Evolutionary conservation across 2,329 filamentous ascomycete genomes (phyloP), one percentile per base, ranked within the genome.

Genomic region (Talaromyces verruculosus): DNA sequence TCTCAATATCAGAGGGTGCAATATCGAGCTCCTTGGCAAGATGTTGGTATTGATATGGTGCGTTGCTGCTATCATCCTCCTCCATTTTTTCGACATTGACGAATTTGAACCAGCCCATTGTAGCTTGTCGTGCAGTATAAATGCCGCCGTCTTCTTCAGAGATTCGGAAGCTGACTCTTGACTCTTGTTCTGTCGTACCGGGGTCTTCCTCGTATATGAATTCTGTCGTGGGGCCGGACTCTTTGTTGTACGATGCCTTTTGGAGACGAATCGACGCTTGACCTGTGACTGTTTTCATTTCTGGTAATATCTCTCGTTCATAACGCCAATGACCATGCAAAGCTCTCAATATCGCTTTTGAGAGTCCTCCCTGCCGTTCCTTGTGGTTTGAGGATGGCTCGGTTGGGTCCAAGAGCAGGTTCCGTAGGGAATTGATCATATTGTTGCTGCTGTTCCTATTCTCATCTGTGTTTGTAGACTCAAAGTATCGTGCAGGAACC

Each of bases 321-420:
- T 59, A 49, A 1, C 22, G 19, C 66, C 66, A 66, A 22, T 37
- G 17, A 7, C 66, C 66, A 35, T 65, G 63, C 59, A 67, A 22
- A 11, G 60, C 66, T 33, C 60, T 47, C 30, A 66, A 61, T n/a
- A 67, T 43, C 2, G 64, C 45, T 5, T 66, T 65, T 17, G 41
- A 62, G 13, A 58, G 33, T 4, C 61, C 59, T 28, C 37, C 17
- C 37, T 57, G 57, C 13, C 57, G 61, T 49, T 55, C 43, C 25
- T 17, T 39, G 22, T 63, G 39, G 5, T 33, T 43, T 1, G 57
- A 30, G 5, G 57, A 17, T 39, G 7, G 11, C 1, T 43, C 25
- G 57, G 28, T 53, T 11, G 15, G 49, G 25, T 53, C 49, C 3
- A 25, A 41, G 10, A 62, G 43, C 37, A 65, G 58, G 3, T 8